Evolutionary conservation across 306 rosid genomes (phyloP).

Genomic region (Cajanus cajan): DNA sequence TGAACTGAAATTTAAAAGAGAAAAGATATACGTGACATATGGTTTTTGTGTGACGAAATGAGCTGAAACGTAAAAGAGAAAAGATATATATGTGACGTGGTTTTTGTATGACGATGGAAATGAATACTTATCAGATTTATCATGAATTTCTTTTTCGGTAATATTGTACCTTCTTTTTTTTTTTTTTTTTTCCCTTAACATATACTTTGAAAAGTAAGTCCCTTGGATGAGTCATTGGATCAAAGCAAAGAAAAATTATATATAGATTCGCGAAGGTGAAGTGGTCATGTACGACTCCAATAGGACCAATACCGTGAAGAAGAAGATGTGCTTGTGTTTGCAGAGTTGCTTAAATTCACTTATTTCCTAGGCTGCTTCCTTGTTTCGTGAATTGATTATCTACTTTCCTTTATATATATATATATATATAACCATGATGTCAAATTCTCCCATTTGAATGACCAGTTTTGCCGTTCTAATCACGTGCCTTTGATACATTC

Average conservation of each 20-base stretch:
- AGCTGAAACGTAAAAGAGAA: too few species aligned
- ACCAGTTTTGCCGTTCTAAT: conserved; percentile 1
- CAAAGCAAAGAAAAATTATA: neutral
- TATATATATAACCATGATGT: neutral
- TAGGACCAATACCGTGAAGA: neutral
- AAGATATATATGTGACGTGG: too few species aligned
- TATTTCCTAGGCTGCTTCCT: conserved; percentile 19
- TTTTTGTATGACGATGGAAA: too few species aligned
- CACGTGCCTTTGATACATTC: neutral
- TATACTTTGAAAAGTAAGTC: neutral
- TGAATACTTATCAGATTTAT: too few species aligned
- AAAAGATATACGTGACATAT: too few species aligned
- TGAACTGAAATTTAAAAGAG: too few species aligned
- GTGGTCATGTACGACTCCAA: neutral
- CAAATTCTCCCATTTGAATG: neutral
- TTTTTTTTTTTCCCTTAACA: neutral
- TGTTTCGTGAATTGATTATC: neutral
- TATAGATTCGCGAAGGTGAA: neutral
- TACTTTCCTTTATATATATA: neutral
- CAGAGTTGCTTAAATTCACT: neutral
- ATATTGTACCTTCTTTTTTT: neutral
- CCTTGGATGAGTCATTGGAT: neutral
- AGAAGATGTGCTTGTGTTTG: neutral
- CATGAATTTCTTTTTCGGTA: neutral
- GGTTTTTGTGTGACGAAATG: too few species aligned